Base-by-base conservation (phyloP, 768 basidiomycete genomes). In the Tulasnella sp. region DNA sequence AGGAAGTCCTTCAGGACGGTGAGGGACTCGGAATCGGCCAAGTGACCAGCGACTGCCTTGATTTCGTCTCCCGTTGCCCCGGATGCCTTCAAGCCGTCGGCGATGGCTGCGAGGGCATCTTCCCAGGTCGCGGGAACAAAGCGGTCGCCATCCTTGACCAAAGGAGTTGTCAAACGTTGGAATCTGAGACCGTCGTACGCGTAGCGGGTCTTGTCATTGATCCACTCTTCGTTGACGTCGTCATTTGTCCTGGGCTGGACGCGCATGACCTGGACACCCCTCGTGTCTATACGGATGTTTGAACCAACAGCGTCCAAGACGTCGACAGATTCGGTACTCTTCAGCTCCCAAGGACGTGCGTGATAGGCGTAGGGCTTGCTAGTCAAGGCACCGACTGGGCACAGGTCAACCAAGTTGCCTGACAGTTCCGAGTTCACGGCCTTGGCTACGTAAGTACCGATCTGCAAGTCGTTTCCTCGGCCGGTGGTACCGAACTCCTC, bases 151-250 rank as follows among this genome's bases (percentile, higher is more conserved):
- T 90, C 86, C 82, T 96, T 93, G 79, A 98, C 85, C 58, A 99
- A 88, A 2, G 97, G 97, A 0, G 91, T 91, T 3, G 96, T 98
- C 80, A 99, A 85, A 29, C 97, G 92, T 83, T 99, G 97, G 87
- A 94, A 97, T 81, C 90, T 90, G 39, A 99, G 88, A 12, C 97
- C 97, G 80, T 99, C 97, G 83, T 96, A 93, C 0, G 97, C 93
- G 83, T 95, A 96, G 76, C 97, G 93, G 1, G 97, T 96, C 88
- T 99, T 99, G 87, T 99, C 97, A 83, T 89, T 95, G 83, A 99
- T 97, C 97, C 97, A 99, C 83, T 99, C 97, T 85, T 99, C 97
- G 83, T 99, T 99, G 79, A 99, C 91, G 79, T 97, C 93, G 83
- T 99, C 97, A 82, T 98, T 99, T 71, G 94, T 93, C 81, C 93